Percentiles rank a stretch among this genome's conserved stretches.
Evolutionary conservation across 2,329 filamentous ascomycete genomes (phyloP).

Genomic region (Lasiodiplodia theobromae): DNA sequence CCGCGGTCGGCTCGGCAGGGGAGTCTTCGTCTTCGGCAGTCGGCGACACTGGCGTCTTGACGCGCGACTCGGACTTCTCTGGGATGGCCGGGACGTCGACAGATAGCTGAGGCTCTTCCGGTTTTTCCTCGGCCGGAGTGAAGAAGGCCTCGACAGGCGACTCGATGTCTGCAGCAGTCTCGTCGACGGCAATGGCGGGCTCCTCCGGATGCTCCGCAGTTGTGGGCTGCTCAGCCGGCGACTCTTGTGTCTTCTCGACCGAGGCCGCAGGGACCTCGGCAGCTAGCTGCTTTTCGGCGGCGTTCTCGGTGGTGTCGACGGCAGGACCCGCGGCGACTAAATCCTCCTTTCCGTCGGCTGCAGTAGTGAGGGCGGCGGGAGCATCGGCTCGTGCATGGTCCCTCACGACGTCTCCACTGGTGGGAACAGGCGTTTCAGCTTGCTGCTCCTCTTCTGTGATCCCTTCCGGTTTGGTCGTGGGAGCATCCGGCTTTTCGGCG

Average conservation of each 20-base stretch:
- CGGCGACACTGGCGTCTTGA: not conserved
- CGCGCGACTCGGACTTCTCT: slow-evolving; percentile 6
- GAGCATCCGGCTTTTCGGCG: slow-evolving; percentile 23
- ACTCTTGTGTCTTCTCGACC: not conserved
- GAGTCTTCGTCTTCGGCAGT: not conserved
- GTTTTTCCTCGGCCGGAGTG: not conserved
- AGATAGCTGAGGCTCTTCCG: not conserved
- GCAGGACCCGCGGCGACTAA: slow-evolving; percentile 6
- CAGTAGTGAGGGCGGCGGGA: not conserved
- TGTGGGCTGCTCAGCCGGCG: not conserved
- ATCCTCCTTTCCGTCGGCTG: not conserved
- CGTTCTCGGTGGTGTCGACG: not conserved
- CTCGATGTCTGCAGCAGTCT: not conserved
- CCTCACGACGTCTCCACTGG: not conserved
- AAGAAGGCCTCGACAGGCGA: not conserved
- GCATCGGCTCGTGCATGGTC: slow-evolving; percentile 3
- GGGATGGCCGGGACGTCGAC: slow-evolving; percentile 1
- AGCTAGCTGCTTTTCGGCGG: slow-evolving; percentile 4
- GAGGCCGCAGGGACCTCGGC: not conserved
- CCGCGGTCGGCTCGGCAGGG: not conserved
- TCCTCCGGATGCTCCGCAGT: not conserved
- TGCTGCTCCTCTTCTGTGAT: slow-evolving; percentile 8
- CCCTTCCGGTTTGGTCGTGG: slow-evolving; percentile 15
- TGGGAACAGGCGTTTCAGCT: not conserved
- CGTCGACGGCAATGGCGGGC: not conserved